Evolutionary conservation across 805 yeast genomes (phyloP).

Genomic region (Saturnispora hagleri): DNA sequence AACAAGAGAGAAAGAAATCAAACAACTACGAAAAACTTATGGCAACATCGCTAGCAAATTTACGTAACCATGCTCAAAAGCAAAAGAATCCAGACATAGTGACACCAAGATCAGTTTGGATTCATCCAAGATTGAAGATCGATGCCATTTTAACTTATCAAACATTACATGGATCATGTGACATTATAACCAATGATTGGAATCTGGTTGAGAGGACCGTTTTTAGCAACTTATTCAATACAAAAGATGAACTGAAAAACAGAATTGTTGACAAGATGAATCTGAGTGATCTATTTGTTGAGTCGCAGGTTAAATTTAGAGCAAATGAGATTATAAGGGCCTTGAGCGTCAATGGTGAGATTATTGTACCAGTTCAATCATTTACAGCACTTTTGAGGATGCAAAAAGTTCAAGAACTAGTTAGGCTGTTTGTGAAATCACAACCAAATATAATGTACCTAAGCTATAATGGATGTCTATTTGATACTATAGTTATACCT

Average conservation of each 20-base stretch:
- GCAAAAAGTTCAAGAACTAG: slow-evolving; percentile 16
- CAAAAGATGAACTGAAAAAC: slow-evolving; percentile 8
- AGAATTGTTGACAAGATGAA: slow-evolving; percentile 20
- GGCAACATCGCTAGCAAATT: slow-evolving; percentile 1
- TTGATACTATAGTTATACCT: slow-evolving; percentile 21
- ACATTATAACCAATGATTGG: slow-evolving; percentile 16
- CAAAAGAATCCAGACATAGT: slow-evolving; percentile 11
- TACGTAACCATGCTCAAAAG: background rate
- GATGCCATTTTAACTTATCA: slow-evolving; percentile 27
- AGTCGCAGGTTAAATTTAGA: slow-evolving; percentile 1
- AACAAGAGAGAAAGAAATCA: background rate
- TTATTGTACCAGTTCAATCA: slow-evolving; percentile 10
- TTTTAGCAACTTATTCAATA: slow-evolving; percentile 21
- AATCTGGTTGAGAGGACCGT: slow-evolving; percentile 18
- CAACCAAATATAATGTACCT: slow-evolving; percentile 15
- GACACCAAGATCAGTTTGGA: slow-evolving; percentile 26
- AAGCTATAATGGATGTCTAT: slow-evolving; percentile 17
- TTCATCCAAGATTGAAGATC: slow-evolving; percentile 25
- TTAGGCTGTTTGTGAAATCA: slow-evolving; percentile 21
- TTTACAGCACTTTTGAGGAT: slow-evolving; percentile 16
- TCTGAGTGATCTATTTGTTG: slow-evolving; percentile 1
- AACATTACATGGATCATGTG: slow-evolving; percentile 19
- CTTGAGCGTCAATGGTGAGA: slow-evolving; percentile 10
- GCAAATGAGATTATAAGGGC: slow-evolving; percentile 14
- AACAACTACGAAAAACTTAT: background rate